Evolutionary conservation across 75 land plant species (phyloP).

Genomic region (Cunninghamia lanceolata): DNA sequence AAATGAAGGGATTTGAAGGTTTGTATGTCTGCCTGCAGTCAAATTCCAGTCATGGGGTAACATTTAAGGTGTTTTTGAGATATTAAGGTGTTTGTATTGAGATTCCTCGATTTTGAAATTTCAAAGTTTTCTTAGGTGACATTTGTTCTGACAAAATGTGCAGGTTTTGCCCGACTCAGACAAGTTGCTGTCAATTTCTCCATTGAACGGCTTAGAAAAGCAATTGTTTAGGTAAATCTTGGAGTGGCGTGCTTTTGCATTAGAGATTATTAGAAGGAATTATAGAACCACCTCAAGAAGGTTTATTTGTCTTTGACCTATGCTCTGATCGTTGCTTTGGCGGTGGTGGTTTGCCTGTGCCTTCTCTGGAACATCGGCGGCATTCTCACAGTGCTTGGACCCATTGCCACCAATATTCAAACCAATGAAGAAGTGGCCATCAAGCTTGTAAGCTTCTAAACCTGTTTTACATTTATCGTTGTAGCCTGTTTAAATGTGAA

Average conservation of each 20-base stretch:
- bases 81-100: not conserved
- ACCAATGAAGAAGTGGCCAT: too few species aligned
- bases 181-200: not conserved
- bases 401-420: too few species aligned
- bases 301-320: too few species aligned
- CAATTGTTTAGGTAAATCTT: not conserved
- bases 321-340: too few species aligned
- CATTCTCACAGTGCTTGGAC: too few species aligned
- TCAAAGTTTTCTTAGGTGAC: too few species aligned
- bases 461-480: too few species aligned
- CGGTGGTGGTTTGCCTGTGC: too few species aligned
- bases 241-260: not conserved
- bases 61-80: not conserved
- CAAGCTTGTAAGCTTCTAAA: too few species aligned
- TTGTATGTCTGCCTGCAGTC: not conserved
- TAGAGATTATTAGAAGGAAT: not conserved
- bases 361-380: too few species aligned
- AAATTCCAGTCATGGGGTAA: not conserved
- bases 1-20: not conserved
- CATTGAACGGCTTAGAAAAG: not conserved
- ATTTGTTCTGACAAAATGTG: not conserved
- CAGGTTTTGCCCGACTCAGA: not conserved
- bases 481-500: too few species aligned
- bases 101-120: not conserved
- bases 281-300: too few species aligned